A percentile compares a stretch with the other conserved stretches of the same genome.
phyloP scores from a whole-genome alignment of 31 red algal species.

The Odonthalia washingtoniensis region DNA sequence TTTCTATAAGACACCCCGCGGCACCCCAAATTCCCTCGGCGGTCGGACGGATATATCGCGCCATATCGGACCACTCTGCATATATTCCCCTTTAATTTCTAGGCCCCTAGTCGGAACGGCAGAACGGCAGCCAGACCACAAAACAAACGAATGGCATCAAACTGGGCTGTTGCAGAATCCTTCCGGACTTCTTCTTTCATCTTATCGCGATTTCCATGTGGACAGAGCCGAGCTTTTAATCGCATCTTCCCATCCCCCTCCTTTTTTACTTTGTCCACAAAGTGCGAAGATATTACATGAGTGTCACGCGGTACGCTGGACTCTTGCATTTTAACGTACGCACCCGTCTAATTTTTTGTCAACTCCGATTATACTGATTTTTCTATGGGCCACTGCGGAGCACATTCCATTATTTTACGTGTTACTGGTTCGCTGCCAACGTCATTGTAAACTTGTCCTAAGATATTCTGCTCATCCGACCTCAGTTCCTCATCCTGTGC shows the following conservation, averaged over 20 bases:
- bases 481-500: too few species aligned
- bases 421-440: too few species aligned
- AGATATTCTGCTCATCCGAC: too few species aligned
- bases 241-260: constrained; percentile 2
- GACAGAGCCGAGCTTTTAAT: constrained; percentile 5
- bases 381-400: too few species aligned
- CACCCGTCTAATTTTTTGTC: too few species aligned
- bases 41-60: neutral
- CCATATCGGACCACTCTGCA: constrained; percentile 18
- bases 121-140: neutral
- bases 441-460: too few species aligned
- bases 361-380: too few species aligned
- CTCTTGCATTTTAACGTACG: too few species aligned
- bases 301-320: neutral
- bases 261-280: constrained; percentile 4
- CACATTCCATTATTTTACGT: too few species aligned
- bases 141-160: neutral
- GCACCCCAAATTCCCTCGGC: neutral
- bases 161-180: constrained; percentile 1
- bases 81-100: constrained; percentile 12
- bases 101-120: neutral
- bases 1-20: neutral
- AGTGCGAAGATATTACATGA: neutral
- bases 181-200: neutral
- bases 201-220: too few species aligned